Conservation (phyloP, 169 alveolate species). For the Theileria orientalis region DNA sequence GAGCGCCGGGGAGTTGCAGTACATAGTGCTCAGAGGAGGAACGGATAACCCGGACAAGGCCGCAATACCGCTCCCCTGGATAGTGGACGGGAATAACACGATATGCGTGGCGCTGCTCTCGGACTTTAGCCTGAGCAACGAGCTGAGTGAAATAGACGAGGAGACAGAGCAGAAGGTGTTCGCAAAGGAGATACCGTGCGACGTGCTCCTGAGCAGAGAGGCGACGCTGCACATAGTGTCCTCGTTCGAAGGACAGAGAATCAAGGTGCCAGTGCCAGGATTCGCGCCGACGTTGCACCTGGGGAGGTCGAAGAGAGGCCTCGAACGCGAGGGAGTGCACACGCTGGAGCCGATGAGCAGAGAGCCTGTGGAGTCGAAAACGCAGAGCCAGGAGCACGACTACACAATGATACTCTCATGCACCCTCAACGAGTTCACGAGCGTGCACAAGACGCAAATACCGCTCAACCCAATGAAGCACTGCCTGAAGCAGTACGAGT, state of each 20-base stretch:
- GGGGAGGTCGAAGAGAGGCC: constrained; percentile 20
- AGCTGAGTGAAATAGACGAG: background rate
- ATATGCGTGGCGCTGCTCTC: constrained; percentile 50
- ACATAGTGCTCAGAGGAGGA: constrained; percentile 26
- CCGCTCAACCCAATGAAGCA: constrained; percentile 28
- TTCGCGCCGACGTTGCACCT: constrained; percentile 36
- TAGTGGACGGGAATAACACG: constrained; percentile 30
- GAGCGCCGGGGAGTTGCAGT: constrained; percentile 18
- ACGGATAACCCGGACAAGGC: constrained; percentile 13
- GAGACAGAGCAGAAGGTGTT: background rate
- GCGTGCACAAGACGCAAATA: constrained; percentile 15
- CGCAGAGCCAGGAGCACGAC: background rate
- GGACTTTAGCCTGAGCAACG: constrained; percentile 32
- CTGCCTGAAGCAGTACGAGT: constrained; percentile 43
- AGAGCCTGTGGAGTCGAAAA: background rate
- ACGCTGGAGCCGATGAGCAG: background rate
- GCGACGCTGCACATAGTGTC: constrained; percentile 29
- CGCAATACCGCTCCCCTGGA: constrained; percentile 60
- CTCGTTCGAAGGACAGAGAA: constrained; percentile 45
- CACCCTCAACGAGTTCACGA: constrained; percentile 47
- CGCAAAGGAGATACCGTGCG: constrained; percentile 19
- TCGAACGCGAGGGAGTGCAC: background rate
- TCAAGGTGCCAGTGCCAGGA: constrained; percentile 58
- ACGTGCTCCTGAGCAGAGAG: constrained; percentile 33
- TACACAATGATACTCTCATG: constrained; percentile 25